Evolutionary conservation across 306 rosid genomes (phyloP).

Genomic region (Cucurbita argyrosperma): DNA sequence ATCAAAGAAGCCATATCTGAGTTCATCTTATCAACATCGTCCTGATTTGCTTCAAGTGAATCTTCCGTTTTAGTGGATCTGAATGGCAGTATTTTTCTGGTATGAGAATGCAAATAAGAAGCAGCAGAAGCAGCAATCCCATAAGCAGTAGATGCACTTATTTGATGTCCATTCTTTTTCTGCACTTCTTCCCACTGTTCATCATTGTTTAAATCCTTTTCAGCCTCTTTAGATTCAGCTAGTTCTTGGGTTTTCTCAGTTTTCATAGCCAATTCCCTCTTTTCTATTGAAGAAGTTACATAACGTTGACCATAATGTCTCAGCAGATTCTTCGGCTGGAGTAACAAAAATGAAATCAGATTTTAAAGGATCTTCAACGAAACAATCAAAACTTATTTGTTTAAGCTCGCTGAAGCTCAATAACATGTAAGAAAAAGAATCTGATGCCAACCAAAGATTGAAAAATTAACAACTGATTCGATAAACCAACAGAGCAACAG

Average conservation of each 20-base stretch:
- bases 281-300: slow-evolving; percentile 65
- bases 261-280: slow-evolving; percentile 40
- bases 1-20: slow-evolving; percentile 61
- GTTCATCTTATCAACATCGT: slow-evolving; percentile 22
- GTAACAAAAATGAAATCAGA: slow-evolving; percentile 5
- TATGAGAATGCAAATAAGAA: slow-evolving; percentile 59
- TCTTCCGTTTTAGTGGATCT: slow-evolving; percentile 34
- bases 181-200: slow-evolving; percentile 22
- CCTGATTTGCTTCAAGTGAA: slow-evolving; percentile 18
- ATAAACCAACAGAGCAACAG: not conserved
- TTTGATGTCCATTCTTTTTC: slow-evolving; percentile 18
- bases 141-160: slow-evolving; percentile 56
- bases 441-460: not conserved
- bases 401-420: not conserved
- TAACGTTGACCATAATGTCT: slow-evolving; percentile 39
- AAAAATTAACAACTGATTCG: not conserved
- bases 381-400: not conserved
- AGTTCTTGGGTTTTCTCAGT: slow-evolving; percentile 27
- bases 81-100: slow-evolving; percentile 66
- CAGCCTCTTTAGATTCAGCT: slow-evolving; percentile 22
- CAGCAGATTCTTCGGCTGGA: slow-evolving; percentile 67
- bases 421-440: not conserved
- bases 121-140: slow-evolving; percentile 89
- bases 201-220: slow-evolving; percentile 13
- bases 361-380: not conserved